phyloP scores from a whole-genome alignment of 2,329 filamentous ascomycete genomes.

The Torrubiellomyces zombiae region DNA sequence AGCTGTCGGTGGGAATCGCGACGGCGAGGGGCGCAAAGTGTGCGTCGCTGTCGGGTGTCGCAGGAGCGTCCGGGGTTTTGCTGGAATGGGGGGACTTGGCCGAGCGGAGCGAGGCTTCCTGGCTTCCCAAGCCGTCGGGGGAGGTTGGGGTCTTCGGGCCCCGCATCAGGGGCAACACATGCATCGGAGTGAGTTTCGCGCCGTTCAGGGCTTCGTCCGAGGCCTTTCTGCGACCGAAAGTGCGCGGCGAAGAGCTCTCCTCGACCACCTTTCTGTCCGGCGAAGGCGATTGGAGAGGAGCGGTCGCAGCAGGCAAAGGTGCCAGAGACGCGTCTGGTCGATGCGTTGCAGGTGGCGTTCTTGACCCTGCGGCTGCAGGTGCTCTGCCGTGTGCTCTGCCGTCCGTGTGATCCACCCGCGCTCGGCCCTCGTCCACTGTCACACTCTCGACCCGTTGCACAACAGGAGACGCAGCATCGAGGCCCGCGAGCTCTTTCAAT shows the following conservation, averaged over 20 bases:
- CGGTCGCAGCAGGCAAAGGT: too few species aligned
- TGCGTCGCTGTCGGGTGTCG: slow-evolving; percentile 12
- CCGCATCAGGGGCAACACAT: slow-evolving; percentile 10
- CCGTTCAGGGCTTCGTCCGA: too few species aligned
- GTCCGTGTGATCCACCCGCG: slow-evolving; percentile 2
- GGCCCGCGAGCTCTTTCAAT: not conserved
- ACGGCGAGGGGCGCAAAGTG: slow-evolving; percentile 36
- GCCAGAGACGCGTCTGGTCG: slow-evolving; percentile 2
- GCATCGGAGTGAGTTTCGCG: too few species aligned
- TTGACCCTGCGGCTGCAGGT: too few species aligned
- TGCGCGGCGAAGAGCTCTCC: too few species aligned
- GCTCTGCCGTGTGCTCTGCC: not conserved
- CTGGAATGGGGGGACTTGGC: slow-evolving; percentile 2
- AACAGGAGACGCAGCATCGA: slow-evolving; percentile 1
- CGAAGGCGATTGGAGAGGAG: not conserved
- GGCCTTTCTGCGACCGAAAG: slow-evolving; percentile 8
- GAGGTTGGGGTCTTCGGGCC: slow-evolving; percentile 9
- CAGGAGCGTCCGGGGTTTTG: slow-evolving; percentile 7
- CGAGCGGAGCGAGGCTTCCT: too few species aligned
- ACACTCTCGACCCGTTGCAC: slow-evolving; percentile 4
- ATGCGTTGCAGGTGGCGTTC: not conserved
- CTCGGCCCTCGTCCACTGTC: slow-evolving; percentile 5
- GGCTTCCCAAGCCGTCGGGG: too few species aligned
- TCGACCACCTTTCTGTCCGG: slow-evolving; percentile 9
- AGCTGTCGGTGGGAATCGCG: slow-evolving; percentile 35